Base-by-base conservation (phyloP, 345 rosid species). In the Aegle marmelos region DNA sequence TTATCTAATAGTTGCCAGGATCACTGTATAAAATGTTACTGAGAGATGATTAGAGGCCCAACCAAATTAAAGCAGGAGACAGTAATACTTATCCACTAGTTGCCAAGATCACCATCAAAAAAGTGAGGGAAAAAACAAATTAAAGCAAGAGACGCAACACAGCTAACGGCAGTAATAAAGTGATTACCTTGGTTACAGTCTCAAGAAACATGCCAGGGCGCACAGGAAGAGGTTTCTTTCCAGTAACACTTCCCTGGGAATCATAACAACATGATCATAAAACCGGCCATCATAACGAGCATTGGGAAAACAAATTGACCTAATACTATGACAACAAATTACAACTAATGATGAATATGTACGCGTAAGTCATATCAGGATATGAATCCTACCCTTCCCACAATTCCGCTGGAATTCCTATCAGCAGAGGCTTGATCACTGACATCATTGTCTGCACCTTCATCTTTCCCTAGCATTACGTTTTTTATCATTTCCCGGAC, bases 171-270 rank as follows among this genome's bases (percentile, higher is more conserved):
- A 31, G 8, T n/a, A 17, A 16, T 31, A 64, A 21, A 70, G 39
- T 9, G 73, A 70, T 33, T 82, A 95, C 99, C 97, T 93, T 95
- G 68, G 99, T 86, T 70, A 95, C 94, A 39, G 98, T 93, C 85
- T 95, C 97, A 66, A 95, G 91, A 87, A 93, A 93, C 94, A 95
- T 95, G 84, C 99, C 97, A 31, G 97, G 97, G 45, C 97, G 94
- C 68, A 93, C 98, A 59, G 97, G 99, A 79, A 86, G 89, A 21
- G 99, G 96, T 83, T 89, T 93, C 78, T 87, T 83, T 80, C 94
- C 95, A 6, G 92, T 88, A 71, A 92, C 80, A 58, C 92, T 95
- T 80, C 79, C 89, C 99, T 95, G 90, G 65, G 60, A 41, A 84
- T 70, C 70, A 62, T 48, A 80, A 84, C 75, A 80, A 84, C 75